A percentile compares a stretch with the other conserved stretches of the same genome.
These are phyloP conservation scores for Zygosaccharomyces bailii DNA, from an alignment of 805 yeast species.

Conservation along the genomic window DNA sequence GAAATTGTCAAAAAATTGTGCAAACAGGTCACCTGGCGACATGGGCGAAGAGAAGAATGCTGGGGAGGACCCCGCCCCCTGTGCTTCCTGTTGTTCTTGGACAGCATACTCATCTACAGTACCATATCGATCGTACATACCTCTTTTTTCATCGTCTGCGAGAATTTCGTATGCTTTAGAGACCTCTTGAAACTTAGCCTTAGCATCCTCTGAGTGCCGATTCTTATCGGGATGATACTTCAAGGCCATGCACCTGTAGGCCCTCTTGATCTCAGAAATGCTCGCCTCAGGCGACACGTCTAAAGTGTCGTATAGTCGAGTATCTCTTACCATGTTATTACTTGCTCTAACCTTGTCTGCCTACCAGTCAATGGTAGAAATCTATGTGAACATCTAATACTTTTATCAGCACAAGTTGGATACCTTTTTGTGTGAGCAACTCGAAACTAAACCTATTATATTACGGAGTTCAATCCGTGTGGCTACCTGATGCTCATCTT, in stretches of 20 bases:
- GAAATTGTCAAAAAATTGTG: conserved; percentile 28
- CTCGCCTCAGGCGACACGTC: conserved; percentile 49
- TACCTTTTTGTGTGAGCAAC: neutral
- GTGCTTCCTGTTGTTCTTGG: conserved; percentile 15
- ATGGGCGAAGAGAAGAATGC: conserved; percentile 13
- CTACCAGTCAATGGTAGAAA: conserved; percentile 6
- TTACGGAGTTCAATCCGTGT: no score
- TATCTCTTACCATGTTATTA: conserved; percentile 9
- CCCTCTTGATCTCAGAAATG: conserved; percentile 50
- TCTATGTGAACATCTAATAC: neutral
- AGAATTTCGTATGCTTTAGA: conserved; percentile 66
- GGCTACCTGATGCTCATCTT: neutral
- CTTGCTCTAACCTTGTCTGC: neutral
- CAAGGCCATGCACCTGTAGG: conserved; percentile 49
- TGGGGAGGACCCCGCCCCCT: conserved; percentile 1
- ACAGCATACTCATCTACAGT: conserved; percentile 24
- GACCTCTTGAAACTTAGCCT: conserved; percentile 56
- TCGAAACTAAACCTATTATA: no score
- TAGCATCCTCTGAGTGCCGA: conserved; percentile 46
- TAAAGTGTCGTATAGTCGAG: conserved; percentile 50
- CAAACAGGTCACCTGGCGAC: conserved; percentile 32
- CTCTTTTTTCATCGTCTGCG: conserved; percentile 44
- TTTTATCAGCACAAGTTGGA: neutral
- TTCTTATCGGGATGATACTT: conserved; percentile 67
- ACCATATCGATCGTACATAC: conserved; percentile 53